These are phyloP conservation scores for Babesia divergens DNA, from an alignment of 169 alveolate species.

Conservation along the genomic window DNA sequence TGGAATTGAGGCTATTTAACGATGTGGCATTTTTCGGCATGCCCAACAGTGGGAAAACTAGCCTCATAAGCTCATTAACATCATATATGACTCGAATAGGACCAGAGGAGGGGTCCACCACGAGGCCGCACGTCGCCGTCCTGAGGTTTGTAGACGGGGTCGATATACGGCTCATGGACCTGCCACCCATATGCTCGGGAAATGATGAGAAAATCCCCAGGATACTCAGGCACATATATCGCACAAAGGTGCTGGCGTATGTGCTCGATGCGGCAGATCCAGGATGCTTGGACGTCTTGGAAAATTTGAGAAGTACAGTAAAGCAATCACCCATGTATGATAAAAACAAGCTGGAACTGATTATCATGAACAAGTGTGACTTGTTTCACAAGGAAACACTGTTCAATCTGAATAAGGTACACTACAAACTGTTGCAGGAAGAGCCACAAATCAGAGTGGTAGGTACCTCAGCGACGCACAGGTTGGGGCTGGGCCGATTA, in stretches of 20 bases:
- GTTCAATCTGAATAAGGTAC: slow-evolving; percentile 71
- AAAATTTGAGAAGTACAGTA: slow-evolving; percentile 13
- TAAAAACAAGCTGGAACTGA: slow-evolving; percentile 38
- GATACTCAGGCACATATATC: slow-evolving; percentile 68
- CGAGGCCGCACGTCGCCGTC: slow-evolving; percentile 75
- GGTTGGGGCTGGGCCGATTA: slow-evolving; percentile 69
- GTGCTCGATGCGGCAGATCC: slow-evolving; percentile 64
- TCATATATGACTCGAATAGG: slow-evolving; percentile 72
- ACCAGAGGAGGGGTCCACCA: slow-evolving; percentile 74
- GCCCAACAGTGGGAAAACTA: slow-evolving; percentile 75
- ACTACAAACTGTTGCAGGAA: slow-evolving; percentile 62
- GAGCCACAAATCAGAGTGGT: slow-evolving; percentile 70
- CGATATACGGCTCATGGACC: slow-evolving; percentile 70
- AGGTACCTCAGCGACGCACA: slow-evolving; percentile 79
- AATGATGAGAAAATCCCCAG: slow-evolving; percentile 39
- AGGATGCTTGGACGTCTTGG: slow-evolving; percentile 18
- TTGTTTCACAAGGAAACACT: slow-evolving; percentile 74
- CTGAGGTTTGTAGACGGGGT: slow-evolving; percentile 76
- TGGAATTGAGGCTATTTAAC: slow-evolving; percentile 73
- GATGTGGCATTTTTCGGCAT: slow-evolving; percentile 76
- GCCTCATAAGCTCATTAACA: slow-evolving; percentile 70
- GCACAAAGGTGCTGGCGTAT: slow-evolving; percentile 70
- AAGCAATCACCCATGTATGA: slow-evolving; percentile 30
- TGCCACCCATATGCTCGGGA: slow-evolving; percentile 68
- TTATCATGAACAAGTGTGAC: slow-evolving; percentile 80